Evolutionary conservation across 2,329 filamentous ascomycete genomes (phyloP), one percentile per base, ranked within the genome.

Genomic region (Orbilia ellipsospora): DNA sequence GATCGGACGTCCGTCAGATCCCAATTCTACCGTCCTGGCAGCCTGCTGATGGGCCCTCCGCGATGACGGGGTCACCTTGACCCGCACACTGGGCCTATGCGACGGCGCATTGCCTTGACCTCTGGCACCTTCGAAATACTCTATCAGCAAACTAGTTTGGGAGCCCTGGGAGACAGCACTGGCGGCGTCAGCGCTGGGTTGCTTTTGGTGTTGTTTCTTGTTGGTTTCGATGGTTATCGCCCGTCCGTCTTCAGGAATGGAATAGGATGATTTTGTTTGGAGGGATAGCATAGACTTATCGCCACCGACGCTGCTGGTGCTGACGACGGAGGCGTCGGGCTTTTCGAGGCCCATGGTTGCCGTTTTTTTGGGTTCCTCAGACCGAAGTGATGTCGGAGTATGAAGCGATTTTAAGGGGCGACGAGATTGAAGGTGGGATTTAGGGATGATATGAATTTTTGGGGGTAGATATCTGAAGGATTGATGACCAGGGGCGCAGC

Each of bases 191-290:
- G 85, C 87, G 10, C 84, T 82, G 77, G 85, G 83, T 23, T 67
- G 62, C 28, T 66, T 81, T 86, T 88, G 82, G 83, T 89, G 87
- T 83, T 91, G 86, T 81, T 87, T 88, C 80, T 88, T 86, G 74
- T 87, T 88, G 52, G 94, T 97, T 81, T 90, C 90, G 82, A 99
- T 96, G 75, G 93, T 98, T 80, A 99, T 90, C 50, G 94, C 93
- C 63, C 92, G 94, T 81, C 92, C 92, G 88, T 95, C 92, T 80
- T 93, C 91, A 70, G 92, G 92, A 61, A 95, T 87, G 44, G 90
- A 93, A 83, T 92, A 94, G 64, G 90, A 89, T 2, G 91, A 92
- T 80, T 88, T 84, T 88, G 88, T 90, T 75, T 88, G 86, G 77
- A 87, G 87, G 77, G 91, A 93, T 78, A 91, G 81, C 67, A 77